Conservation (phyloP, 2,329 filamentous ascomycete genomes). For the Chalaropsis thielavioides region DNA sequence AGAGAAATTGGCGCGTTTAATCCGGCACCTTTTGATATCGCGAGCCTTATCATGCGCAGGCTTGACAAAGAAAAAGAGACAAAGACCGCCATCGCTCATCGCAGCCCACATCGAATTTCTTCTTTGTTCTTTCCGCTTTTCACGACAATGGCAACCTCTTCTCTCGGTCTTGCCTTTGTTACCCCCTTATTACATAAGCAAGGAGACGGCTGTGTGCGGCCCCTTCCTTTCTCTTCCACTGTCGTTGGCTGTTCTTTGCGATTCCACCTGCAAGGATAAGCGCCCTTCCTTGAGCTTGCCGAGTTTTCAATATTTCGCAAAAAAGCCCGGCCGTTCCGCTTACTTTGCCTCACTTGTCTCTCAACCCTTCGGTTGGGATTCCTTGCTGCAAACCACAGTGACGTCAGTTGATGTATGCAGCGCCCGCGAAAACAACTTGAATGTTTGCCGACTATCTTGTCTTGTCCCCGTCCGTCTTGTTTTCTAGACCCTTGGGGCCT, state of each 20-base stretch:
- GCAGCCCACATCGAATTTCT: too few species aligned
- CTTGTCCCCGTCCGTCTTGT: background rate
- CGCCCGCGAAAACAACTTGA: background rate
- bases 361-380: background rate
- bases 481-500: background rate
- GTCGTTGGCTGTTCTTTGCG: background rate
- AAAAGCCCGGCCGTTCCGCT: slow-evolving; percentile 8
- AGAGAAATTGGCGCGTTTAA: background rate
- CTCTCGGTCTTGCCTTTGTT: background rate
- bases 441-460: background rate
- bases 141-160: too few species aligned
- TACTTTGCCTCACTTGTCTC: background rate
- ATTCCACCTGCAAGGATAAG: background rate
- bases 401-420: background rate
- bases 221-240: background rate
- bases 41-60: too few species aligned
- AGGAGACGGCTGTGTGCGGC: background rate
- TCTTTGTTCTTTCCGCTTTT: too few species aligned
- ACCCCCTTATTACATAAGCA: background rate
- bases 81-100: too few species aligned
- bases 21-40: background rate
- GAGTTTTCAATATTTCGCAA: background rate
- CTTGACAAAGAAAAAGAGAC: too few species aligned
- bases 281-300: background rate
- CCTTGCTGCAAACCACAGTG: background rate